A percentile compares a stretch with the other conserved stretches of the same genome.
These are phyloP conservation scores for Penicillium egyptiacum DNA, from an alignment of 495 filamentous ascomycete genomes.

Conservation along the genomic window DNA sequence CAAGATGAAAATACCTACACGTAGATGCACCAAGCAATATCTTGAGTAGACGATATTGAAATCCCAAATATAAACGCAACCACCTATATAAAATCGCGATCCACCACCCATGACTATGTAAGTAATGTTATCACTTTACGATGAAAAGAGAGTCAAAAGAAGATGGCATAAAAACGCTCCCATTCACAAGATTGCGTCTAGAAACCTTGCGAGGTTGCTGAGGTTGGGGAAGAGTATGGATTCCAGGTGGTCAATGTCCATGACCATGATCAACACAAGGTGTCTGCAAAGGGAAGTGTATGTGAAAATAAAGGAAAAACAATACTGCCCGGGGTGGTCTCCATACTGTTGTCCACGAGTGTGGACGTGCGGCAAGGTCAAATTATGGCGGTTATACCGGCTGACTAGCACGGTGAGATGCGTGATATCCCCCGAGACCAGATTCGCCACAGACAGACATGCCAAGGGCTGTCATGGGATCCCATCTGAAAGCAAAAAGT, in stretches of 20 bases:
- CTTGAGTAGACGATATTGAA: neutral
- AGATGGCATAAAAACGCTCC: neutral
- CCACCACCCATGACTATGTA: neutral
- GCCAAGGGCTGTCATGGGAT: constrained; percentile 5
- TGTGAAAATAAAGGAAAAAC: neutral
- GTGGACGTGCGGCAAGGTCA: neutral
- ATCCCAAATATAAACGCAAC: neutral
- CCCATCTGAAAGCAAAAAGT: neutral
- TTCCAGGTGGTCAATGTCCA: neutral
- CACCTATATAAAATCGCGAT: neutral
- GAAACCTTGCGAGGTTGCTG: neutral
- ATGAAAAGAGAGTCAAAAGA: neutral
- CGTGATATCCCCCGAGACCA: neutral
- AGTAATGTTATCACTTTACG: neutral
- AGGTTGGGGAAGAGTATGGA: neutral
- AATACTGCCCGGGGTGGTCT: neutral
- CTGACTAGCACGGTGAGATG: neutral
- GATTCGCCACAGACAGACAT: constrained; percentile 1
- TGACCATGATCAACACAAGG: neutral
- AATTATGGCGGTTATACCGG: neutral
- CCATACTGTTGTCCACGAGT: constrained; percentile 2
- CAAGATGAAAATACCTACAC: neutral
- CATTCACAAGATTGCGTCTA: neutral
- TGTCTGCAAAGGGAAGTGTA: neutral
- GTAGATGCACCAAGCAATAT: neutral